Conservation (phyloP, 2,329 filamentous ascomycete species). For the Botryotinia narcissicola region DNA sequence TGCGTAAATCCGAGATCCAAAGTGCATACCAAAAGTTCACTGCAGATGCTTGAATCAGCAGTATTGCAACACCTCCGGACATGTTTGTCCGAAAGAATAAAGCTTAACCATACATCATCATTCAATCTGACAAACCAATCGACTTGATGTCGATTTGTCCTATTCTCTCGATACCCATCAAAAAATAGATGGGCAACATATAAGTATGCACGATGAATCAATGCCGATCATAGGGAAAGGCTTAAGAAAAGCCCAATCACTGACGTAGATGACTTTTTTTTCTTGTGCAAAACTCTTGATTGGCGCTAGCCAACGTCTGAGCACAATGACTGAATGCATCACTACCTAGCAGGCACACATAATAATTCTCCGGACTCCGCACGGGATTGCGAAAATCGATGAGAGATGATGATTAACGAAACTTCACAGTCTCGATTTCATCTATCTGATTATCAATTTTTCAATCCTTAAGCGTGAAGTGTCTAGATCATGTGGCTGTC, state of each 20-base stretch:
- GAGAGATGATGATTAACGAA: not conserved
- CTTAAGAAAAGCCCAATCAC: not conserved
- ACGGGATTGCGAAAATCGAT: not conserved
- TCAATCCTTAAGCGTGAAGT: not conserved
- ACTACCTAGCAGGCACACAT: not conserved
- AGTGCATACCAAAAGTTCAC: not conserved
- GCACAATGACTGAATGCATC: not conserved
- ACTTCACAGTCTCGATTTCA: not conserved
- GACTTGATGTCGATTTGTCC: not conserved
- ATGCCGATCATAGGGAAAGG: not conserved
- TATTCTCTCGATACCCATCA: not conserved
- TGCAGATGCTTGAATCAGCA: not conserved
- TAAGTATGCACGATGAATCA: not conserved
- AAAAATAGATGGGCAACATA: not conserved
- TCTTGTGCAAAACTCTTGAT: not conserved
- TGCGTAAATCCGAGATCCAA: not conserved
- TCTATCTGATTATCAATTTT: not conserved
- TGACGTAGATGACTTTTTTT: constrained; percentile 17
- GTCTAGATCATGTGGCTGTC: not conserved
- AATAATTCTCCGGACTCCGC: not conserved
- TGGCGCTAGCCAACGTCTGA: not conserved
- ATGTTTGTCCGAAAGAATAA: not conserved
- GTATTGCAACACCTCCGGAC: not conserved
- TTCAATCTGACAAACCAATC: not conserved
- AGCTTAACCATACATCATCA: not conserved